Percentiles rank a stretch among this genome's conserved stretches.
phyloP scores from a whole-genome alignment of 345 rosid species.

The Cardamine resedifolia region DNA sequence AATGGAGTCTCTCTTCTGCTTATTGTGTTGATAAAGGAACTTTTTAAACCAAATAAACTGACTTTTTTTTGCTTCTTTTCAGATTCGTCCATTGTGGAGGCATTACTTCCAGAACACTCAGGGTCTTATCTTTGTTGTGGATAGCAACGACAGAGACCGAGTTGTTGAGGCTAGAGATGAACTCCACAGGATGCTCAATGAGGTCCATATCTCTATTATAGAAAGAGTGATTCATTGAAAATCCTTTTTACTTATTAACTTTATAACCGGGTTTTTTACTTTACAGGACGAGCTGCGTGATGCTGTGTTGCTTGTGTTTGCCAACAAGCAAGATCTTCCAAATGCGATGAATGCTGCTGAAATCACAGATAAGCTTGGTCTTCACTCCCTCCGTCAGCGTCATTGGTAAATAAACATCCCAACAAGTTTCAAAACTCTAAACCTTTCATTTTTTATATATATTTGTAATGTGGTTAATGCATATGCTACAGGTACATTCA shows the following conservation, averaged over 20 bases:
- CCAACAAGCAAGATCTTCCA: slow-evolving; percentile 88
- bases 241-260: background rate
- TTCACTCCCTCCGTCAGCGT: slow-evolving; percentile 81
- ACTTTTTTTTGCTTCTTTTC: background rate
- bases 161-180: slow-evolving; percentile 62
- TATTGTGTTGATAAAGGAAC: background rate
- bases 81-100: slow-evolving; percentile 83
- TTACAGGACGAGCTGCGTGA: slow-evolving; percentile 88
- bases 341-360: slow-evolving; percentile 90
- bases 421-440: background rate
- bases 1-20: slow-evolving; percentile 10
- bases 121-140: slow-evolving; percentile 86
- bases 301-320: slow-evolving; percentile 88
- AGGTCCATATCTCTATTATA: slow-evolving; percentile 37
- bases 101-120: slow-evolving; percentile 81
- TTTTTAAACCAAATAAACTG: background rate
- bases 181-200: slow-evolving; percentile 79
- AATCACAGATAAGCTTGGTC: slow-evolving; percentile 82
- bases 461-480: background rate
- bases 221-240: background rate
- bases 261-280: background rate
- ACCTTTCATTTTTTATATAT: background rate
- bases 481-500: slow-evolving; percentile 70
- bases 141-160: slow-evolving; percentile 78
- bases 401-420: slow-evolving; percentile 52